Conservation (phyloP, 306 rosid genomes). For the Trifolium fragiferum region DNA sequence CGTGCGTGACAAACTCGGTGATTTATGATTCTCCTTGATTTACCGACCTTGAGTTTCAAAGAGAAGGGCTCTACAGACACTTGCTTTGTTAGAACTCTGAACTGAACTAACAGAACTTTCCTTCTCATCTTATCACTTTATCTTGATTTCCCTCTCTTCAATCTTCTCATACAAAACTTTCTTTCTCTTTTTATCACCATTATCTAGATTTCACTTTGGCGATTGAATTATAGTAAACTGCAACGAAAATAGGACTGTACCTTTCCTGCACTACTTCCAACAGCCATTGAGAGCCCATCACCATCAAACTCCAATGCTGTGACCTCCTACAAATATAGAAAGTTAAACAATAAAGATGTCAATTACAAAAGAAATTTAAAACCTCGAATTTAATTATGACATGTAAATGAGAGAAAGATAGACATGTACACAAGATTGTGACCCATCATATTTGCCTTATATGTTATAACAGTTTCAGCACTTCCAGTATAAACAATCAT, state of each 20-base stretch:
- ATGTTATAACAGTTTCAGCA: slow-evolving; percentile 10
- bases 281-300: slow-evolving; percentile 80
- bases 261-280: slow-evolving; percentile 96
- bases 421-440: not conserved
- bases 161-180: slow-evolving; percentile 19
- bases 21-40: not conserved
- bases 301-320: slow-evolving; percentile 86
- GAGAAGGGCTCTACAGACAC: not conserved
- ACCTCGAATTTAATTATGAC: slow-evolving; percentile 6
- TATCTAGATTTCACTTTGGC: not conserved
- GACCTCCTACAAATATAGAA: slow-evolving; percentile 73
- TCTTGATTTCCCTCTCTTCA: not conserved
- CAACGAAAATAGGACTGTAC: slow-evolving; percentile 48
- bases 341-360: slow-evolving; percentile 17
- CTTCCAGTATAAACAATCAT: slow-evolving; percentile 17
- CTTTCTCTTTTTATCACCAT: too few species aligned
- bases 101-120: slow-evolving; percentile 5
- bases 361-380: slow-evolving; percentile 27
- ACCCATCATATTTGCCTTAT: slow-evolving; percentile 1
- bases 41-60: not conserved
- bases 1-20: not conserved
- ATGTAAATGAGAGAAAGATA: slow-evolving; percentile 17
- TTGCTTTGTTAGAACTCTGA: not conserved
- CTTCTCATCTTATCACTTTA: not conserved
- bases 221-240: slow-evolving; percentile 14